These are phyloP conservation scores for Castanospermum australe DNA, from an alignment of 306 rosid genomes.

Conservation along the genomic window DNA sequence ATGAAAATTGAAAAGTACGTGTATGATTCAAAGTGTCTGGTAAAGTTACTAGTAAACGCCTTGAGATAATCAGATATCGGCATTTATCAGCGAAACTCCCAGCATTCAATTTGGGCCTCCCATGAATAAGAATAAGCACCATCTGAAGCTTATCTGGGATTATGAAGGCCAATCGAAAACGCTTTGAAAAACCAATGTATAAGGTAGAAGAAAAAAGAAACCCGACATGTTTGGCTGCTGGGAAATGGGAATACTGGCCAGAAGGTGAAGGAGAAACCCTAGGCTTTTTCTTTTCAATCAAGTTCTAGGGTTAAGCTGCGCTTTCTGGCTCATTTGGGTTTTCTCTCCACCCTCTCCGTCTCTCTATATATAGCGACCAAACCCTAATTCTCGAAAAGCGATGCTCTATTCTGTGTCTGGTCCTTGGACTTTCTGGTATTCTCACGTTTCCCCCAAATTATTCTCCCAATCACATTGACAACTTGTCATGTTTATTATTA, in stretches of 20 bases:
- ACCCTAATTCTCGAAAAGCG: not conserved
- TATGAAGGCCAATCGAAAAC: slow-evolving; percentile 55
- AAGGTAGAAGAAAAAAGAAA: too few relatives aligned
- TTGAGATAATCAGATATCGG: slow-evolving; percentile 25
- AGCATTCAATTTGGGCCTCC: slow-evolving; percentile 52
- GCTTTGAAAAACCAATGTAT: too few relatives aligned
- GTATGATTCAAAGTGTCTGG: slow-evolving; percentile 33
- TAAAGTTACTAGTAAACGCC: slow-evolving; percentile 76
- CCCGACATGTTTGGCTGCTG: too few relatives aligned
- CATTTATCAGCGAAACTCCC: slow-evolving; percentile 86
- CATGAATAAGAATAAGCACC: slow-evolving; percentile 83
- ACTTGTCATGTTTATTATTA: too few relatives aligned
- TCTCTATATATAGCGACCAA: not conserved
- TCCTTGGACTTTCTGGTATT: not conserved
- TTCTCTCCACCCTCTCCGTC: too few relatives aligned
- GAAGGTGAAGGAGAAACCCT: too few relatives aligned
- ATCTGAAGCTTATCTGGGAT: slow-evolving; percentile 67
- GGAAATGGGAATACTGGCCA: not conserved
- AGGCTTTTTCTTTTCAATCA: too few relatives aligned
- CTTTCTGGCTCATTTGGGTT: too few relatives aligned
- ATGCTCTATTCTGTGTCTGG: not conserved
- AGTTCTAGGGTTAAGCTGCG: not conserved
- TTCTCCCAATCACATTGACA: too few relatives aligned
- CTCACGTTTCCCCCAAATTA: too few relatives aligned
- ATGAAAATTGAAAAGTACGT: not conserved